These are phyloP conservation scores for Apophysomyces sp. DNA, from an alignment of 371 early-diverging fungal species.

Conservation along the genomic window DNA sequence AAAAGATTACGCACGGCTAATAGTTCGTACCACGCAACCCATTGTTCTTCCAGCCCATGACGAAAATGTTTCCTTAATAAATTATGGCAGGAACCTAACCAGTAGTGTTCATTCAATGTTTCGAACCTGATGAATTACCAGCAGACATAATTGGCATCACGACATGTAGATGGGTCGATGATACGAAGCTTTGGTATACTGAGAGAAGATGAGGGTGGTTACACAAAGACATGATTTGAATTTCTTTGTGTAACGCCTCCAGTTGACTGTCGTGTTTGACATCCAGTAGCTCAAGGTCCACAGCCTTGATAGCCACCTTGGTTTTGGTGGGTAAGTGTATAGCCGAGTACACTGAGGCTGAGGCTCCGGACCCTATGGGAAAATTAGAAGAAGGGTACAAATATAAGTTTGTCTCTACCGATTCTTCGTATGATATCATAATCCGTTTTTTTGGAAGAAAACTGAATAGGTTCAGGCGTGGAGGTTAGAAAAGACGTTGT, in stretches of 20 bases:
- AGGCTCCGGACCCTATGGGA: slow-evolving; percentile 35
- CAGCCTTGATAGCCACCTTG: slow-evolving; percentile 41
- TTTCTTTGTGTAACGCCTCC: slow-evolving; percentile 52
- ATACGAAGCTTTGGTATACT: slow-evolving; percentile 66
- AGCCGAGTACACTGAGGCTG: slow-evolving; percentile 43
- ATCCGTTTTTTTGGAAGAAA: slow-evolving; percentile 21
- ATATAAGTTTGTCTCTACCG: neutral
- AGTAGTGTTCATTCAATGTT: neutral
- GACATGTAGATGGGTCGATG: slow-evolving; percentile 57
- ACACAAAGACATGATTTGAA: slow-evolving; percentile 75
- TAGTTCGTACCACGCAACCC: slow-evolving; percentile 30
- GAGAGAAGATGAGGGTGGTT: slow-evolving; percentile 67
- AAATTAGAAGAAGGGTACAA: neutral
- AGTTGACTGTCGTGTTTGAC: slow-evolving; percentile 26
- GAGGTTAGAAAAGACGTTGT: neutral
- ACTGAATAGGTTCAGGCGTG: neutral
- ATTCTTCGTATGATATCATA: slow-evolving; percentile 20
- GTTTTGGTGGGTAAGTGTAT: slow-evolving; percentile 26
- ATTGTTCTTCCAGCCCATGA: slow-evolving; percentile 33
- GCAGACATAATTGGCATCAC: slow-evolving; percentile 69
- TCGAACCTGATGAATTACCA: slow-evolving; percentile 30
- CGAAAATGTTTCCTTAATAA: slow-evolving; percentile 20
- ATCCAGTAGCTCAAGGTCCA: slow-evolving; percentile 28
- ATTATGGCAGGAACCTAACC: slow-evolving; percentile 42
- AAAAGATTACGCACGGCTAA: neutral